These are phyloP conservation scores for Cryptococcus amylolentus DNA, from an alignment of 1,284 basidiomycete species.

Conservation along the genomic window DNA sequence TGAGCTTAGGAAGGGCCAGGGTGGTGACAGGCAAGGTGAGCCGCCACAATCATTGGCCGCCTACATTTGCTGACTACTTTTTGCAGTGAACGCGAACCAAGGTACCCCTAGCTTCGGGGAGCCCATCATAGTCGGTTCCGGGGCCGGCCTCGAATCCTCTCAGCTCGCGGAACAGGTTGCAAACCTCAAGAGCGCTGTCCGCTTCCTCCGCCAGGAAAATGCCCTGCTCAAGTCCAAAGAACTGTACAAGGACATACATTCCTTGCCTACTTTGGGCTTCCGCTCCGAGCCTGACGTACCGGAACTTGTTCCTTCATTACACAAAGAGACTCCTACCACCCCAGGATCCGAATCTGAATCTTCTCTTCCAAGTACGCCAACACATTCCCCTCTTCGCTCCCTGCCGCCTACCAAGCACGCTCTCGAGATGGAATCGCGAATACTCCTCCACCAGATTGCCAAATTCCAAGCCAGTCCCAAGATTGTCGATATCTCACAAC, in stretches of 20 bases:
- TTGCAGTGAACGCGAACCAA: too few relatives aligned
- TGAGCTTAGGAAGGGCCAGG: slow-evolving; percentile 64
- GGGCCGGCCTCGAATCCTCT: slow-evolving; percentile 76
- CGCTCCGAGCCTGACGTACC: slow-evolving; percentile 19
- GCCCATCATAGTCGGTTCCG: slow-evolving; percentile 54
- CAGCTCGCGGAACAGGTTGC: slow-evolving; percentile 85
- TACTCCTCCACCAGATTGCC: slow-evolving; percentile 77
- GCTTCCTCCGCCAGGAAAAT: slow-evolving; percentile 87
- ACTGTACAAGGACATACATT: slow-evolving; percentile 72
- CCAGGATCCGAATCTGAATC: slow-evolving; percentile 5
- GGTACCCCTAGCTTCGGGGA: slow-evolving; percentile 2
- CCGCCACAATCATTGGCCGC: neutral
- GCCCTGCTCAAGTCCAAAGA: slow-evolving; percentile 85
- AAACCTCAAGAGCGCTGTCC: slow-evolving; percentile 79
- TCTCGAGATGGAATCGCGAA: slow-evolving; percentile 71
- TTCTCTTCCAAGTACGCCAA: slow-evolving; percentile 16
- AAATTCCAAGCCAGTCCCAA: slow-evolving; percentile 71
- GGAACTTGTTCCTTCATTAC: slow-evolving; percentile 22
- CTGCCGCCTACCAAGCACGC: slow-evolving; percentile 57
- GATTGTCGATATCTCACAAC: slow-evolving; percentile 72
- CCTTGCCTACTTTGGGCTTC: slow-evolving; percentile 62
- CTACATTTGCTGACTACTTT: neutral
- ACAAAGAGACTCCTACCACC: slow-evolving; percentile 15
- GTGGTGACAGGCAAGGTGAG: slow-evolving; percentile 64
- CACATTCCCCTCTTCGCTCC: neutral